Conservation (phyloP, 2,329 filamentous ascomycete species). For the Endothia cerciana region DNA sequence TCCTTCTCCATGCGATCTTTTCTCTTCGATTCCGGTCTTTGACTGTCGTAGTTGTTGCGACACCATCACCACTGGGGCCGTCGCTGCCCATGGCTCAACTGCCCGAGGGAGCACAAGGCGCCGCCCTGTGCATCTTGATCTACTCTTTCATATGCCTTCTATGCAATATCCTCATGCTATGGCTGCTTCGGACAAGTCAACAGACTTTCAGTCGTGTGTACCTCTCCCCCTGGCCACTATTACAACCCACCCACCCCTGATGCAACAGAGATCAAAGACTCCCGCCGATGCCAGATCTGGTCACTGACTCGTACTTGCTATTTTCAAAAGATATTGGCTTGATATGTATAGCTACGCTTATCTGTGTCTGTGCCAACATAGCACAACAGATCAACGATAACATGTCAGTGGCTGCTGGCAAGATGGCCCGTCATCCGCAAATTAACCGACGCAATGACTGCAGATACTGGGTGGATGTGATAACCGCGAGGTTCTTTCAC, state of each 20-base stretch:
- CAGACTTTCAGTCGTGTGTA: constrained; percentile 17
- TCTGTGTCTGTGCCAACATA: constrained; percentile 11
- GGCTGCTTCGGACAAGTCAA: constrained; percentile 19
- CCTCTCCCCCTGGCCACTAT: not conserved
- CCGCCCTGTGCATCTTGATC: constrained; percentile 12
- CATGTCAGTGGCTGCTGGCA: constrained; percentile 1
- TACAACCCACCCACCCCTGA: not conserved
- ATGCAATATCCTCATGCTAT: constrained; percentile 21
- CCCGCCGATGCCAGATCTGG: not conserved
- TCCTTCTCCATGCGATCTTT: not conserved
- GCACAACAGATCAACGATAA: constrained; percentile 19
- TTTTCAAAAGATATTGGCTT: constrained; percentile 15
- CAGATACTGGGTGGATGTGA: constrained; percentile 18
- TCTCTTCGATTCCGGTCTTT: not conserved
- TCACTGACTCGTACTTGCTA: not conserved
- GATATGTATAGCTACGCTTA: constrained; percentile 12
- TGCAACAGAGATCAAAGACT: not conserved
- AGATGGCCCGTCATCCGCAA: not conserved
- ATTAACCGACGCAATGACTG: too few species aligned
- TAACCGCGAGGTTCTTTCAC: constrained; percentile 11
- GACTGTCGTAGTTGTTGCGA: not conserved
- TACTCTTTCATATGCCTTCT: constrained; percentile 18
- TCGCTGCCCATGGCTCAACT: constrained; percentile 16
- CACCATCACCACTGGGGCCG: not conserved
- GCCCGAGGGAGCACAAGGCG: constrained; percentile 9